Conservation (phyloP, 2,329 filamentous ascomycete genomes). For the Peltaster fructicola region DNA sequence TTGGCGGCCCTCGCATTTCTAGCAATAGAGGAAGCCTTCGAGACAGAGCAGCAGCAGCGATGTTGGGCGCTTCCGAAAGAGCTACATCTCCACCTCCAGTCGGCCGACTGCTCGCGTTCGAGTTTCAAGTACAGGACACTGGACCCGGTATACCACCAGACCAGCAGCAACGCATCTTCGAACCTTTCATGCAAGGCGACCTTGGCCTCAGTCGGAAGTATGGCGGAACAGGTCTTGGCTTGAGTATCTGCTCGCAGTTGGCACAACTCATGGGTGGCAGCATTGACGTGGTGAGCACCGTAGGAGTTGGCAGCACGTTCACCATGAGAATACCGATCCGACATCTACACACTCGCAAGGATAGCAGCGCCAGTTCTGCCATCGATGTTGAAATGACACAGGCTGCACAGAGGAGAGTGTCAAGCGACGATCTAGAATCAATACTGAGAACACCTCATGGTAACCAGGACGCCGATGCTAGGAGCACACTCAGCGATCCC, state of each 20-base stretch:
- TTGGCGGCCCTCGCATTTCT: constrained; percentile 1
- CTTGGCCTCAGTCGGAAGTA: constrained; percentile 76
- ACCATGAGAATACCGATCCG: constrained; percentile 67
- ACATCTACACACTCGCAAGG: constrained; percentile 51
- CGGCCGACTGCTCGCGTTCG: constrained; percentile 54
- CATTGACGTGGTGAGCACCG: constrained; percentile 52
- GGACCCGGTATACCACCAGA: constrained; percentile 68
- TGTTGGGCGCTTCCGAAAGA: constrained; percentile 20
- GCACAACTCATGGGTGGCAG: constrained; percentile 66
- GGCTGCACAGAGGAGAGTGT: constrained; percentile 1
- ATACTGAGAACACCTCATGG: no score
- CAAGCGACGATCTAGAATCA: no score
- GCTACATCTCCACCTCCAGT: constrained; percentile 31
- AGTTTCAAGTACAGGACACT: constrained; percentile 78
- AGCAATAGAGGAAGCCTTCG: neutral
- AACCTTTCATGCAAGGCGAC: constrained; percentile 90
- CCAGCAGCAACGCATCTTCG: constrained; percentile 71
- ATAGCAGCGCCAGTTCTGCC: constrained; percentile 27
- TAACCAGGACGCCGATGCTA: no score
- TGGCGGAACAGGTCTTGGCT: constrained; percentile 69
- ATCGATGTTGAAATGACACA: no score
- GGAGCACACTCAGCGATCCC: no score
- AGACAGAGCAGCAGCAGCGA: constrained; percentile 15
- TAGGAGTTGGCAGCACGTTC: constrained; percentile 63
- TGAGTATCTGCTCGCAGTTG: constrained; percentile 80